These are phyloP conservation scores for Fusarium fracticaudum DNA, from an alignment of 2,329 filamentous ascomycete genomes.

Conservation along the genomic window DNA sequence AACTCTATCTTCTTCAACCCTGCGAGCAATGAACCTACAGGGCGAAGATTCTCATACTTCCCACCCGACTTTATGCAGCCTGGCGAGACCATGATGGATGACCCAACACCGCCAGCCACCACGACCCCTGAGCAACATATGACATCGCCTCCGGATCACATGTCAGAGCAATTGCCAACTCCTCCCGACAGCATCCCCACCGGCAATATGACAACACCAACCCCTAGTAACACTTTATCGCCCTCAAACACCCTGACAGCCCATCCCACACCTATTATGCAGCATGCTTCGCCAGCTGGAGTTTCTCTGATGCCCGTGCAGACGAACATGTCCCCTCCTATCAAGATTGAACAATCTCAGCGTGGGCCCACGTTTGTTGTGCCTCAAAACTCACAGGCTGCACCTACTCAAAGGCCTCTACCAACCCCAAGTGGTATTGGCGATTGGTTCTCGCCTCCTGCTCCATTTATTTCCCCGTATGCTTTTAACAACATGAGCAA, in stretches of 20 bases:
- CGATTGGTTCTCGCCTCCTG: conserved; percentile 65
- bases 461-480: conserved; percentile 64
- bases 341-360: conserved; percentile 41
- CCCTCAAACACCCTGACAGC: conserved; percentile 49
- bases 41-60: conserved; percentile 71
- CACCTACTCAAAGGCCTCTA: conserved; percentile 56
- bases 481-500: conserved; percentile 55
- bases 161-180: conserved; percentile 52
- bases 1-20: conserved; percentile 74
- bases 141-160: conserved; percentile 44
- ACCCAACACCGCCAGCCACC: conserved; percentile 48
- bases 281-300: conserved; percentile 43
- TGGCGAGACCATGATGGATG: conserved; percentile 47
- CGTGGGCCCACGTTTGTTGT: conserved; percentile 52
- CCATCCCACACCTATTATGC: conserved; percentile 43
- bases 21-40: conserved; percentile 61
- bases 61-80: conserved; percentile 62
- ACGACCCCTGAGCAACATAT: conserved; percentile 43
- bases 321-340: conserved; percentile 47
- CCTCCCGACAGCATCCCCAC: conserved; percentile 55
- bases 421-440: conserved; percentile 52
- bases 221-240: conserved; percentile 49
- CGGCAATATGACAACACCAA: conserved; percentile 43
- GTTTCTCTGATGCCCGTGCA: conserved; percentile 36
- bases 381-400: conserved; percentile 49